Conservation (phyloP, 2,329 filamentous ascomycete species). For the Sporothrix pseudoabietina region DNA sequence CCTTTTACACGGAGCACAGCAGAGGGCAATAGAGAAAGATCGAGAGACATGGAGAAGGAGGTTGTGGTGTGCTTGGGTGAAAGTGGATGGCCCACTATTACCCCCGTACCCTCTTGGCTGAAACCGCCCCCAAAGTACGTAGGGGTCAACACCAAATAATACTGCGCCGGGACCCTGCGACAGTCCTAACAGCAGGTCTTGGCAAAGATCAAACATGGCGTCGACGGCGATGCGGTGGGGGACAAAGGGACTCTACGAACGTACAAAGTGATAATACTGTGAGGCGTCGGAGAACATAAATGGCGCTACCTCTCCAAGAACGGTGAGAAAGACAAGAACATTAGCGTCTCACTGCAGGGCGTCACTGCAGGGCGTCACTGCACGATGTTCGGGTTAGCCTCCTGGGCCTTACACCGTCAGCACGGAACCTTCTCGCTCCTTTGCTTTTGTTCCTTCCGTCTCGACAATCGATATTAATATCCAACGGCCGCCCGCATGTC, state of each 20-base stretch:
- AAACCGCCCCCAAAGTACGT: conserved; percentile 1
- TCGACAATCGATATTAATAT: conserved; percentile 2
- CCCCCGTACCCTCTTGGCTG: conserved; percentile 11
- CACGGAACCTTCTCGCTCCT: neutral
- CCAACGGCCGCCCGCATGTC: neutral
- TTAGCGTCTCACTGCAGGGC: conserved; percentile 13
- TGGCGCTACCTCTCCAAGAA: neutral
- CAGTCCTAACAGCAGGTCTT: conserved; percentile 22
- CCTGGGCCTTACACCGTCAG: neutral
- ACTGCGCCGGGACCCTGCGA: conserved; percentile 1
- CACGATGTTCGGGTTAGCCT: neutral
- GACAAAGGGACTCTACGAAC: neutral
- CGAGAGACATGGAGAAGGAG: neutral
- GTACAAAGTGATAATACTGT: neutral
- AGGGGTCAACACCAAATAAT: neutral
- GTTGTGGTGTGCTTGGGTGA: neutral
- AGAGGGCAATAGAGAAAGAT: neutral
- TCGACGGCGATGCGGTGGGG: neutral
- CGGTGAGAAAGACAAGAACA: neutral
- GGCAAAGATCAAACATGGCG: conserved; percentile 26
- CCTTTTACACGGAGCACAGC: neutral
- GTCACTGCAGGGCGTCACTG: neutral
- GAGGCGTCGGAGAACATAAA: neutral
- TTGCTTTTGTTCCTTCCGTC: neutral
- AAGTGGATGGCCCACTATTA: neutral